phyloP scores from a whole-genome alignment of 495 filamentous ascomycete species.

The Lepraria neglecta region DNA sequence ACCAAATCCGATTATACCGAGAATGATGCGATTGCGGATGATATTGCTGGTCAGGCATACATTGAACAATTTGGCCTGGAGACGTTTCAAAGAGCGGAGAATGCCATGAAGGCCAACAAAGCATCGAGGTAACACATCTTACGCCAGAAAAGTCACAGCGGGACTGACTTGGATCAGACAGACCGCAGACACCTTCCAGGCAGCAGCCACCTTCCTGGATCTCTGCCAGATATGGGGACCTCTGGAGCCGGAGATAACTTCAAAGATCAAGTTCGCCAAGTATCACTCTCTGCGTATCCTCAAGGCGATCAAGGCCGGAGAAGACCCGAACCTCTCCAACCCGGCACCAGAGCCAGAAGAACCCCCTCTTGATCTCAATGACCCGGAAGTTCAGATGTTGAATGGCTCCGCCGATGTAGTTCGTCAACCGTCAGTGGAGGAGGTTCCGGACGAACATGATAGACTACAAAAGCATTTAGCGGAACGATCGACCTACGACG shows the following conservation, averaged over 20 bases:
- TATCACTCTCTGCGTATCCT: slow-evolving; percentile 88
- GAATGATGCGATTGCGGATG: slow-evolving; percentile 74
- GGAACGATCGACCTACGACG: slow-evolving; percentile 39
- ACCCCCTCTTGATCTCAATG: slow-evolving; percentile 48
- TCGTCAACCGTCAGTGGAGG: slow-evolving; percentile 53
- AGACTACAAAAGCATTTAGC: slow-evolving; percentile 35
- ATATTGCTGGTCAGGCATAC: slow-evolving; percentile 78
- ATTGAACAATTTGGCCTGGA: slow-evolving; percentile 89
- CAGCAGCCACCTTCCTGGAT: slow-evolving; percentile 86
- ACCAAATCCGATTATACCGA: slow-evolving; percentile 57
- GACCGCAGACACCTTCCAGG: slow-evolving; percentile 89
- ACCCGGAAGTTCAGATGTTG: slow-evolving; percentile 56
- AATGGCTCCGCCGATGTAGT: slow-evolving; percentile 36
- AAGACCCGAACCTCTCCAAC: slow-evolving; percentile 88
- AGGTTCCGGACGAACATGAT: slow-evolving; percentile 45
- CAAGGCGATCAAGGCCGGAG: slow-evolving; percentile 83
- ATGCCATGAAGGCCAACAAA: slow-evolving; percentile 72
- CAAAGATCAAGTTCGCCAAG: slow-evolving; percentile 92
- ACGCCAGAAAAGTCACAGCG: not conserved
- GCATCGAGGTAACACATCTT: slow-evolving; percentile 62
- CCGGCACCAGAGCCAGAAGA: slow-evolving; percentile 54
- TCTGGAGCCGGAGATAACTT: slow-evolving; percentile 65
- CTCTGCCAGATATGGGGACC: slow-evolving; percentile 75
- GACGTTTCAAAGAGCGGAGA: slow-evolving; percentile 77
- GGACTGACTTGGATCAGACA: slow-evolving; percentile 48